Percentiles rank a stretch among this genome's conserved stretches.
Evolutionary conservation across 805 yeast species (phyloP).

Genomic region (Candida tibetensis): DNA sequence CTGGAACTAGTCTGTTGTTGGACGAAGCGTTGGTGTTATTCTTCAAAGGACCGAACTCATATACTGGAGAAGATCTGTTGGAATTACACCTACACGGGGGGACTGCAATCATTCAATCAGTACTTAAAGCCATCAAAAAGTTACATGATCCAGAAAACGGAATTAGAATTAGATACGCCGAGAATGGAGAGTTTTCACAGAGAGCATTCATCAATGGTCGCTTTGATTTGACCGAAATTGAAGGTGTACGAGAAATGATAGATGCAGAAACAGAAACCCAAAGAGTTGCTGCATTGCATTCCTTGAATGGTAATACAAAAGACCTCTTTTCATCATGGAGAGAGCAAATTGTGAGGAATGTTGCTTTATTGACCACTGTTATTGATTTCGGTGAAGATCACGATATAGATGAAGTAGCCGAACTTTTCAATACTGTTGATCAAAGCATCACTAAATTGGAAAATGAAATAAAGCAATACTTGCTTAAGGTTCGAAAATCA

Average conservation of each 20-base stretch:
- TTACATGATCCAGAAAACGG: conserved; percentile 47
- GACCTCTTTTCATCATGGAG: conserved; percentile 65
- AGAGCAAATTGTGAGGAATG: conserved; percentile 53
- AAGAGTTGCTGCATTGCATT: conserved; percentile 66
- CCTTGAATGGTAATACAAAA: conserved; percentile 69
- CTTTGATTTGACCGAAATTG: conserved; percentile 84
- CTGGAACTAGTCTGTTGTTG: conserved; percentile 41
- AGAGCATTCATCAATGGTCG: conserved; percentile 84
- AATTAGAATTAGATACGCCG: conserved; percentile 68
- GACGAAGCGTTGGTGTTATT: conserved; percentile 76
- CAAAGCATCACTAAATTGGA: conserved; percentile 40
- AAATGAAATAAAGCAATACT: conserved; percentile 43
- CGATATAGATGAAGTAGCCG: conserved; percentile 64
- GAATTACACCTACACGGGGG: conserved; percentile 97
- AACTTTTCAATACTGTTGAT: conserved; percentile 51
- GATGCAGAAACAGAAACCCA: conserved; percentile 94
- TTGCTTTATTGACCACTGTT: conserved; percentile 79
- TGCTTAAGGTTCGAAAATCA: conserved; percentile 50
- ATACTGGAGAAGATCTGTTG: conserved; percentile 87
- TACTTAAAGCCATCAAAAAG: conserved; percentile 56
- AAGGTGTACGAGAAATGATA: conserved; percentile 83
- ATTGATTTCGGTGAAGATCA: conserved; percentile 96
- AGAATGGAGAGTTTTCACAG: conserved; percentile 87
- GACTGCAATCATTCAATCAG: conserved; percentile 71
- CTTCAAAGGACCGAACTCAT: conserved; percentile 73